Evolutionary conservation across 257 asterid species (phyloP), one percentile per base, ranked within the genome.

Genomic region (Paulownia fortunei): DNA sequence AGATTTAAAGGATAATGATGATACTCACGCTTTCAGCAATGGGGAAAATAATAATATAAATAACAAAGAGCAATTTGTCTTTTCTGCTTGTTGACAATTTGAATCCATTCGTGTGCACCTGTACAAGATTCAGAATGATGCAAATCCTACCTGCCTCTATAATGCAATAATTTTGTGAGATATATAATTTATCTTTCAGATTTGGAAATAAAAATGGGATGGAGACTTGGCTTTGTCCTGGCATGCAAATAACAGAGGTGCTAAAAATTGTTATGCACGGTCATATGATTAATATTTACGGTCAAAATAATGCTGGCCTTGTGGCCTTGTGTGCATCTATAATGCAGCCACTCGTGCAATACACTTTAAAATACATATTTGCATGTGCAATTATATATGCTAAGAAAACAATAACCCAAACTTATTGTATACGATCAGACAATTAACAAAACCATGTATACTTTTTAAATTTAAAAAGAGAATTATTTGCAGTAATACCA

Each of bases 21-120:
- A n/a, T n/a, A n/a, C 62, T 52, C 79, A 73, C 69, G 69, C 71
- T 74, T 59, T 60, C 61, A 26, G 18, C 27, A 54, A 54, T 51
- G 12, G 32, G 21, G 23, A n/a, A 32, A 51, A n/a, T n/a, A 51
- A 19, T 8, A 0, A 51, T 2, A 30, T 30, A n/a, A 70, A 8
- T 66, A 51, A 56, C 8, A 61, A 12, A 8, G 13, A 27, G 69
- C 12, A 60, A 9, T 80, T 73, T 80, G 84, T 80, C 84, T 16
- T 67, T 74, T 80, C 10, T 67, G 80, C 2, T 46, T 15, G 19
- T 80, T 27, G 46, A 44, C 44, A 46, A 32, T 23, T 46, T 6
- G 65, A 54, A 36, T 46, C 76, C 80, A 58, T 37, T 34, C 84
- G 80, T 74, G 80, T 74, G 80, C 72, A 64, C 15, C 82, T 69